phyloP scores from a whole-genome alignment of 805 yeast genomes.

The Metschnikowia santaceciliae region DNA sequence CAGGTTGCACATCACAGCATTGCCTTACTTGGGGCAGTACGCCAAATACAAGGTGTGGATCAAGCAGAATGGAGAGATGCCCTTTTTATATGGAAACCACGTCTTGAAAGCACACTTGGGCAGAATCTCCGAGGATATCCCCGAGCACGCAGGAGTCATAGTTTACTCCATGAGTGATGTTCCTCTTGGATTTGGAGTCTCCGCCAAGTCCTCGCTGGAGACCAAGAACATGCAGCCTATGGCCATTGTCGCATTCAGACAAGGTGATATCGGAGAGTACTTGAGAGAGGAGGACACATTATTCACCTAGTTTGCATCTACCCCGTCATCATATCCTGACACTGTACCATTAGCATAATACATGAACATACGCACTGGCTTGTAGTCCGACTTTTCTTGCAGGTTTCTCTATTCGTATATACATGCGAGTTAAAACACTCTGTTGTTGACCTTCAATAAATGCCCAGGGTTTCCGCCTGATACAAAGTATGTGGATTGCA shows the following conservation, averaged over 20 bases:
- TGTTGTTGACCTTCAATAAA: slow-evolving; percentile 29
- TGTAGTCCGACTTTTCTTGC: background rate
- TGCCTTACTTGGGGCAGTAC: slow-evolving; percentile 74
- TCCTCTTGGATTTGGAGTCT: slow-evolving; percentile 93
- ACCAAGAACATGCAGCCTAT: slow-evolving; percentile 88
- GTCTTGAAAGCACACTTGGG: slow-evolving; percentile 96
- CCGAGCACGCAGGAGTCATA: slow-evolving; percentile 95
- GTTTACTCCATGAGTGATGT: slow-evolving; percentile 88
- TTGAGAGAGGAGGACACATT: slow-evolving; percentile 96
- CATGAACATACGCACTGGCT: background rate
- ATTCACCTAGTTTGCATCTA: slow-evolving; percentile 51
- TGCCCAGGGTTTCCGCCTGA: slow-evolving; percentile 41
- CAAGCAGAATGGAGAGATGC: slow-evolving; percentile 97
- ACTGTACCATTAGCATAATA: slow-evolving; percentile 12
- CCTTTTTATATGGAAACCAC: slow-evolving; percentile 93
- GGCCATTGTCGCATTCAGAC: slow-evolving; percentile 92
- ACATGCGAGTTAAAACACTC: slow-evolving; percentile 16
- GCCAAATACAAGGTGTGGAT: slow-evolving; percentile 96
- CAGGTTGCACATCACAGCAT: slow-evolving; percentile 89
- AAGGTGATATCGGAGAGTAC: slow-evolving; percentile 96
- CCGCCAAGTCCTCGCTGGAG: slow-evolving; percentile 88
- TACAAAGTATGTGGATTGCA: slow-evolving; percentile 28
- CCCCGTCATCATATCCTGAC: background rate
- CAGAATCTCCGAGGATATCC: slow-evolving; percentile 94
- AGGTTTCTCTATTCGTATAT: slow-evolving; percentile 6